Conservation (phyloP, 1,139 yeast genomes). For the Sugiyamaella pinicola region DNA sequence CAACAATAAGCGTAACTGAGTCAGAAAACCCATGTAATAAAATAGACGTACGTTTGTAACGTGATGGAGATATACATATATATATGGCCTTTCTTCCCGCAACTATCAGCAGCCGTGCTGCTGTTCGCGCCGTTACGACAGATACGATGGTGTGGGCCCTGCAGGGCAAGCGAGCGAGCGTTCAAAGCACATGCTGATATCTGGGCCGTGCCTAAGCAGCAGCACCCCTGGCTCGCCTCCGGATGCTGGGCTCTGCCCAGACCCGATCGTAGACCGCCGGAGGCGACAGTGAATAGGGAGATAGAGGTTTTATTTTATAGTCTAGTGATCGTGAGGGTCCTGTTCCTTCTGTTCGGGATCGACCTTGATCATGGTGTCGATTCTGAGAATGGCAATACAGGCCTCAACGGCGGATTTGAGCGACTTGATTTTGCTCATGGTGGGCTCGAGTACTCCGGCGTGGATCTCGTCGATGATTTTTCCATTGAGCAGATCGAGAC, state of each 20-base stretch:
- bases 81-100: not conserved
- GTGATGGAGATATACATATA: too few species aligned
- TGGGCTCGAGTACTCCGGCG: constrained; percentile 93
- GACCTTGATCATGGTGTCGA: constrained; percentile 97
- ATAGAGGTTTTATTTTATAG: not conserved
- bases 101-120: not conserved
- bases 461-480: constrained; percentile 83
- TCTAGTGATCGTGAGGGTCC: constrained; percentile 49
- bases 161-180: not conserved
- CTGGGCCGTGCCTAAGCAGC: too few species aligned
- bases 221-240: not conserved
- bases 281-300: constrained; percentile 1
- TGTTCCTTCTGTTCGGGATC: constrained; percentile 94
- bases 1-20: not conserved
- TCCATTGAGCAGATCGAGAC: constrained; percentile 88
- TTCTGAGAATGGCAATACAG: constrained; percentile 94
- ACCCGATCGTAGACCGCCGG: constrained; percentile 10
- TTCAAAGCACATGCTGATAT: too few species aligned
- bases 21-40: not conserved
- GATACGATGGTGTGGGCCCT: constrained; percentile 7
- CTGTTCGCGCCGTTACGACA: constrained; percentile 6
- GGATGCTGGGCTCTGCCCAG: constrained; percentile 1
- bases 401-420: constrained; percentile 97
- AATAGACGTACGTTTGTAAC: not conserved
- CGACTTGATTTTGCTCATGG: constrained; percentile 87